Evolutionary conservation across 768 basidiomycete species (phyloP).

Genomic region (Suillus weaverae): DNA sequence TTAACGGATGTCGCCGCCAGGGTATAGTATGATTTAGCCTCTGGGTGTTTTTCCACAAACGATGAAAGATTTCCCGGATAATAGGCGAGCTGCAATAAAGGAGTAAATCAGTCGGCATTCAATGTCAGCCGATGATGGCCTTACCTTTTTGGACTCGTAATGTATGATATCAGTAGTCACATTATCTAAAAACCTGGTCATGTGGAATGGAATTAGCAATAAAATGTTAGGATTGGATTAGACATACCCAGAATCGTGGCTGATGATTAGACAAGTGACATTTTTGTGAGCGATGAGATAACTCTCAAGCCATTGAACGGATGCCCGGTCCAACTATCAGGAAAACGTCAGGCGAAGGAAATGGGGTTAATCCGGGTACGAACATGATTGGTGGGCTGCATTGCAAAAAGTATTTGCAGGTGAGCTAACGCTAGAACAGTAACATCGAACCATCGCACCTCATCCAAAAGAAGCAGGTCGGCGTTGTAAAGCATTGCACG

Average conservation of each 20-base stretch:
- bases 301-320: slow-evolving; percentile 89
- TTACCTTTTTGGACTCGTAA: slow-evolving; percentile 90
- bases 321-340: slow-evolving; percentile 70
- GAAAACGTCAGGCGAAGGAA: slow-evolving; percentile 17
- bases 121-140: slow-evolving; percentile 15
- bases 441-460: slow-evolving; percentile 44
- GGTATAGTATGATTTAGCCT: slow-evolving; percentile 96
- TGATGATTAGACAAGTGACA: slow-evolving; percentile 90
- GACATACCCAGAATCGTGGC: slow-evolving; percentile 90
- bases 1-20: slow-evolving; percentile 91
- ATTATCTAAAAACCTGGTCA: slow-evolving; percentile 82
- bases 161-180: slow-evolving; percentile 97
- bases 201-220: slow-evolving; percentile 11
- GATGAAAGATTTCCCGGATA: slow-evolving; percentile 90
- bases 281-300: slow-evolving; percentile 81
- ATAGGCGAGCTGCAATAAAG: slow-evolving; percentile 69
- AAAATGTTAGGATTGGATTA: slow-evolving; percentile 3
- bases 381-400: slow-evolving; percentile 88
- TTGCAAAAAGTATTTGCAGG: slow-evolving; percentile 19
- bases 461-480: slow-evolving; percentile 81
- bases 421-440: slow-evolving; percentile 8
- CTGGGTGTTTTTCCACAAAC: slow-evolving; percentile 88
- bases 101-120: slow-evolving; percentile 18
- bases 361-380: slow-evolving; percentile 33
- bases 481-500: slow-evolving; percentile 97